phyloP scores from a whole-genome alignment of 352 stramenopile genomes.

The Aphanomyces astaci region DNA sequence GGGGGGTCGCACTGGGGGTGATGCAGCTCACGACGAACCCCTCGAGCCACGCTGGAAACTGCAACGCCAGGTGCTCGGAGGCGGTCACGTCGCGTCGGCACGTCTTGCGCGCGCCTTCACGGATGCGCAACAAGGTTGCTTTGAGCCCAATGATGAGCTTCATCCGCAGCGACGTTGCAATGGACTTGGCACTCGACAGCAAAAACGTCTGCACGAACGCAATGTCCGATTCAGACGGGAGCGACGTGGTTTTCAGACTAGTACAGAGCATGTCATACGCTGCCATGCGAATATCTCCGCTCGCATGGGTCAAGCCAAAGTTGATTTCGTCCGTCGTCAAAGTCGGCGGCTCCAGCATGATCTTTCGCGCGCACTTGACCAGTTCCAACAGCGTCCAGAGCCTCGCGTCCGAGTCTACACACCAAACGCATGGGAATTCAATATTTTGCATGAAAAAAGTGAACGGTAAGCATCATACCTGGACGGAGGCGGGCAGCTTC shows the following conservation, averaged over 20 bases:
- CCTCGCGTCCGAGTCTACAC: slow-evolving; percentile 31
- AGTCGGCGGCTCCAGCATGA: slow-evolving; percentile 40
- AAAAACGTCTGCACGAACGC: slow-evolving; percentile 55
- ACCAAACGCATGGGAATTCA: background rate
- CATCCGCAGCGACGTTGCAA: slow-evolving; percentile 52
- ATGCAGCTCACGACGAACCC: slow-evolving; percentile 55
- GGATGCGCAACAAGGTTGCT: slow-evolving; percentile 64
- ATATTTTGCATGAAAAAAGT: background rate
- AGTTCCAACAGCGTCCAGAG: slow-evolving; percentile 73
- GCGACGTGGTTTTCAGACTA: slow-evolving; percentile 70
- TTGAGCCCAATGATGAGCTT: slow-evolving; percentile 70
- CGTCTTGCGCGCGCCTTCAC: slow-evolving; percentile 48
- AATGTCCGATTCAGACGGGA: slow-evolving; percentile 50
- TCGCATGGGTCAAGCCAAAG: slow-evolving; percentile 45
- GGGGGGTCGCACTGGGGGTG: slow-evolving; percentile 53
- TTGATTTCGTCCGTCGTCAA: slow-evolving; percentile 49
- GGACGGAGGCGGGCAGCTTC: slow-evolving; percentile 33
- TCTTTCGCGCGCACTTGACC: slow-evolving; percentile 70
- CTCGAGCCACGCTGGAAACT: slow-evolving; percentile 62
- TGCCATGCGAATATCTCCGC: slow-evolving; percentile 46
- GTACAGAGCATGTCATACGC: slow-evolving; percentile 73
- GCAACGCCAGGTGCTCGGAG: slow-evolving; percentile 24
- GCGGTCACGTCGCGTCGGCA: slow-evolving; percentile 30
- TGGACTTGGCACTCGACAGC: slow-evolving; percentile 65
- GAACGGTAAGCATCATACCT: background rate